Evolutionary conservation across 139 green algal genomes (phyloP), one percentile per base, ranked within the genome.

Genomic region (Zygnema cylindricum): DNA sequence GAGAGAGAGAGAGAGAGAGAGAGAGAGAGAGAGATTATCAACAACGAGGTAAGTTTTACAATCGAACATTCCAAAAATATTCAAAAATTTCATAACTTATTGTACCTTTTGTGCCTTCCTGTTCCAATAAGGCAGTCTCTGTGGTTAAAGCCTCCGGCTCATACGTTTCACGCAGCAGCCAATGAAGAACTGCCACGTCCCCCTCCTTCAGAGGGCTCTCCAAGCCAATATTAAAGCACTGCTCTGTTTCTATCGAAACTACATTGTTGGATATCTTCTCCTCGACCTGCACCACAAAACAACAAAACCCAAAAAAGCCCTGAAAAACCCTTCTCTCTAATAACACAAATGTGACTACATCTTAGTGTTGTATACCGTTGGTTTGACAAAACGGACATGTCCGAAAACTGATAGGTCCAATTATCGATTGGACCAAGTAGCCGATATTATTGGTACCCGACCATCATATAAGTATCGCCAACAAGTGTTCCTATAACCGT

Each of bases 121-220:
- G 87, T 33, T 90, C 90, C 1, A 35, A 57, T 69, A 42, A 0
- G 38, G 69, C 38, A 78, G 2, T 94, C 40, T 39, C 32, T 16
- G 92, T 43, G 1, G 93, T 96, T 30, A 99, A 94, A 86, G 92
- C 88, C 86, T 99, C 93, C 0, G 96, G 97, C 93, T 99, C 97
- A 92, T 95, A 99, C 0, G 97, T 99, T 88, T 99, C 97, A 0
- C 94, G 92, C 79, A 99, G 91, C 78, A 99, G 93, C 96, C 97
- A 99, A 2, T 90, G 82, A 82, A 99, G 91, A 30, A 91, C 98
- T 3, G 95, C 91, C 1, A 94, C 93, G 82, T 98, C 94, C 0
- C 91, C 85, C 0, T 81, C 54, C 7, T 89, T 94, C 43, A 99
- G 93, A 0, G 94, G 90, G 16, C 69, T 78, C 1, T 81, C 92